Conservation (phyloP, 345 rosid genomes). For the Aethionema arabicum region DNA sequence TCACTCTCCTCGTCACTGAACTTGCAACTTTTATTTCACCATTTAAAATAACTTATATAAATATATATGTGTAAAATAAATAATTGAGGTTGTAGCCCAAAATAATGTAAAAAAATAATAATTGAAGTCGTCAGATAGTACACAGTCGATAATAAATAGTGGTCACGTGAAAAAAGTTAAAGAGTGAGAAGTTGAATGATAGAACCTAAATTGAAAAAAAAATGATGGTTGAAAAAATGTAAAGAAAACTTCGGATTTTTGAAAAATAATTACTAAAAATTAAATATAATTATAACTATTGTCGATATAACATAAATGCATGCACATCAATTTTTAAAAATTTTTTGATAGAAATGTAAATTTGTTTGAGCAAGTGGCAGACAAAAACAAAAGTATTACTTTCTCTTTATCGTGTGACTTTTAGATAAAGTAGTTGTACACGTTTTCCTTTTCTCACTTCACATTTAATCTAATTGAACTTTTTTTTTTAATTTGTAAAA, state of each 20-base stretch:
- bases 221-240: not conserved
- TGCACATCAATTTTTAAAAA: too few species aligned
- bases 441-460: conserved; percentile 13
- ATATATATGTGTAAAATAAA: not conserved
- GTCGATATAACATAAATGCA: too few species aligned
- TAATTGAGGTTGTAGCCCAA: too few species aligned
- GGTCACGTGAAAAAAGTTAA: conserved; percentile 20
- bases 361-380: conserved; percentile 23
- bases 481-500: too few species aligned
- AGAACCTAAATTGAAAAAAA: not conserved
- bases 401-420: conserved; percentile 25
- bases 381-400: conserved; percentile 14
- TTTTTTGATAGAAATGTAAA: too few species aligned
- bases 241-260: too few species aligned
- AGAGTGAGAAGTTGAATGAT: conserved; percentile 7
- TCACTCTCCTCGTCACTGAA: conserved; percentile 14
- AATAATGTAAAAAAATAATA: conserved; percentile 11
- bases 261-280: too few species aligned
- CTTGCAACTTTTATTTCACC: not conserved
- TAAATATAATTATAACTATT: too few species aligned
- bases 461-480: not conserved
- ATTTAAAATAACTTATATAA: not conserved
- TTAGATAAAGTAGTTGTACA: not conserved
- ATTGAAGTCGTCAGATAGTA: conserved; percentile 7
- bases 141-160: conserved; percentile 21